A percentile compares a stretch with the other conserved stretches of the same genome.
These are phyloP conservation scores for Protomyces inundatus DNA, from an alignment of 1,139 yeast genomes.

Conservation along the genomic window DNA sequence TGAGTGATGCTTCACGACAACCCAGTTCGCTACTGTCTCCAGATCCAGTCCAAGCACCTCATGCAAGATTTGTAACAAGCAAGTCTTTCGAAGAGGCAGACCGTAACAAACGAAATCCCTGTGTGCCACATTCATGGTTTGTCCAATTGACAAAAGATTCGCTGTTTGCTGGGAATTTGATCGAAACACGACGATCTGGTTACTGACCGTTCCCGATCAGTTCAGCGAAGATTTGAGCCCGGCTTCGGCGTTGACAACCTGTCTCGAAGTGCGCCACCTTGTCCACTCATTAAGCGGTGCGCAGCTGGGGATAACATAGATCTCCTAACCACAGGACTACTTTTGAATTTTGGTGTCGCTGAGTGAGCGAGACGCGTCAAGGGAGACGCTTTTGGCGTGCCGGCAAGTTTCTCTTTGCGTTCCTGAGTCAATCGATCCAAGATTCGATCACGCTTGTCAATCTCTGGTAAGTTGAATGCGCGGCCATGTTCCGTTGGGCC, in stretches of 20 bases:
- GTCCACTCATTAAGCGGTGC: neutral
- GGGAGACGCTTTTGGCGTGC: neutral
- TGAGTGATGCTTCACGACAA: no score
- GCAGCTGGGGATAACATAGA: slow-evolving; percentile 17
- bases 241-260: neutral
- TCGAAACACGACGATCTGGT: no score
- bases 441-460: neutral
- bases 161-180: no score
- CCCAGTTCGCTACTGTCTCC: no score
- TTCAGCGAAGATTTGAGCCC: no score
- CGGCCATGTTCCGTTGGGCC: neutral
- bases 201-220: no score
- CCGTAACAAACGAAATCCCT: no score
- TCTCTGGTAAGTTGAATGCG: slow-evolving; percentile 28
- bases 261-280: neutral
- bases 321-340: slow-evolving; percentile 3
- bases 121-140: no score
- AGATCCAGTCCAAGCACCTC: no score
- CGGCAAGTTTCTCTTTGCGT: neutral
- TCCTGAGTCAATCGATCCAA: neutral
- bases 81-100: no score
- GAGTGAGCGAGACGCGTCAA: neutral
- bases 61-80: no score
- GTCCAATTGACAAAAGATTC: no score
- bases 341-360: slow-evolving; percentile 19